Percentiles rank a stretch among this genome's conserved stretches.
Evolutionary conservation across 768 basidiomycete genomes (phyloP).

Genomic region (Leccinum longicurvipes): DNA sequence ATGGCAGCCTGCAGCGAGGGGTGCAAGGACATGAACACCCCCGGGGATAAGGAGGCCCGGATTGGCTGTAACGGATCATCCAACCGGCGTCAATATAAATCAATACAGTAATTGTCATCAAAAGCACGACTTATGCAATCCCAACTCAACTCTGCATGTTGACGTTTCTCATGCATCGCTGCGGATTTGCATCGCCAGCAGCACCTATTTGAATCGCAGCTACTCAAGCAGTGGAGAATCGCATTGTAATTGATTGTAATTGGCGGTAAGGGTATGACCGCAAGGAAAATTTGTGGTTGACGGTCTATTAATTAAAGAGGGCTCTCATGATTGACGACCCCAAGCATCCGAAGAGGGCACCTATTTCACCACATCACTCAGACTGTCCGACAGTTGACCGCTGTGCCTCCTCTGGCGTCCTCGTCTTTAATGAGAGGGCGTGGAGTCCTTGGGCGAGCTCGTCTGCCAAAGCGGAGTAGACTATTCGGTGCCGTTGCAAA

Average conservation of each 20-base stretch:
- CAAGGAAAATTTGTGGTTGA: constrained; percentile 20
- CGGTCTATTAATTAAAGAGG: constrained; percentile 28
- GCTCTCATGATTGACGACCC: constrained; percentile 30
- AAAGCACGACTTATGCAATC: not conserved
- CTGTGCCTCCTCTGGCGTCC: constrained; percentile 54
- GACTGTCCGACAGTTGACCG: constrained; percentile 18
- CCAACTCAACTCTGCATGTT: not conserved
- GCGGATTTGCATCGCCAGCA: constrained; percentile 17
- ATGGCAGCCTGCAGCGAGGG: constrained; percentile 12
- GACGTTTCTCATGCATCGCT: constrained; percentile 7
- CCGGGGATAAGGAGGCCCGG: constrained; percentile 9
- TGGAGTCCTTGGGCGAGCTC: constrained; percentile 73
- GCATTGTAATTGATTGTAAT: constrained; percentile 14
- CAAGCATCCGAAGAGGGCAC: constrained; percentile 5
- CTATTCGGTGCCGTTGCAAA: constrained; percentile 79
- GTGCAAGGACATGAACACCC: not conserved
- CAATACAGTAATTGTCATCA: not conserved
- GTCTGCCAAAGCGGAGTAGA: constrained; percentile 67
- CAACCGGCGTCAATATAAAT: constrained; percentile 18
- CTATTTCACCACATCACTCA: constrained; percentile 25
- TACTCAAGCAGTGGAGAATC: constrained; percentile 18
- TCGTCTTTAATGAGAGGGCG: constrained; percentile 72
- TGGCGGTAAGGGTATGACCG: constrained; percentile 14
- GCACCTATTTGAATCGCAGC: constrained; percentile 4
- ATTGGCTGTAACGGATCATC: constrained; percentile 31